Conservation (phyloP, 1,139 yeast genomes). For the Wickerhamiella pararugosa region DNA sequence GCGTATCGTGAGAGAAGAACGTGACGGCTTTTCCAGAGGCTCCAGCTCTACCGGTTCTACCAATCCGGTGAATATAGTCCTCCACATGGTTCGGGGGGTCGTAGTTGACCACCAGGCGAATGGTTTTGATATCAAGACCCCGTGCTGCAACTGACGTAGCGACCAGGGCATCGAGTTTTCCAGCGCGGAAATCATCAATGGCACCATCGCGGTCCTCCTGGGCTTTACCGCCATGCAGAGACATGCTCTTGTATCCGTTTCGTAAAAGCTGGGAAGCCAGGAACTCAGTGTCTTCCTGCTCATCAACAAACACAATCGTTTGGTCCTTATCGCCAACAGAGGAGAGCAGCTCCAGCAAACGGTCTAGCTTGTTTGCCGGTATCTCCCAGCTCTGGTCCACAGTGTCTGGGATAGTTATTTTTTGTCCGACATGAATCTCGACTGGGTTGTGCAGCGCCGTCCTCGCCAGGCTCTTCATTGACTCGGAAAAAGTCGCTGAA, state of each 20-base stretch:
- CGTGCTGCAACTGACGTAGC: conserved; percentile 95
- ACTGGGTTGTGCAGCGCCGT: conserved; percentile 47
- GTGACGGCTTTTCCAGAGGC: conserved; percentile 65
- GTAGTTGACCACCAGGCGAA: conserved; percentile 66
- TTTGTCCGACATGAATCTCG: conserved; percentile 68
- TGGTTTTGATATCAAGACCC: conserved; percentile 79
- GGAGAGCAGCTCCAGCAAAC: conserved; percentile 40
- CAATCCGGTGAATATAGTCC: conserved; percentile 92
- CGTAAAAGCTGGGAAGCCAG: conserved; percentile 42
- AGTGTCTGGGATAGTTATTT: conserved; percentile 71
- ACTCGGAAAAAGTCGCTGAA: conserved; percentile 82
- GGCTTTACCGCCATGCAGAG: conserved; percentile 89
- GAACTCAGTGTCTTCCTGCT: conserved; percentile 69
- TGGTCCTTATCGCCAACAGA: conserved; percentile 31
- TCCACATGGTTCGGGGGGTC: conserved; percentile 90
- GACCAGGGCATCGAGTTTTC: conserved; percentile 47
- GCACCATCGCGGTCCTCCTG: conserved; percentile 72
- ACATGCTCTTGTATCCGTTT: conserved; percentile 42
- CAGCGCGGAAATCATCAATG: conserved; percentile 53
- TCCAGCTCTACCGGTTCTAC: conserved; percentile 93
- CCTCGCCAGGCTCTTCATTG: conserved; percentile 61
- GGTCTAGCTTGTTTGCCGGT: conserved; percentile 38
- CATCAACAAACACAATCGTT: conserved; percentile 69
- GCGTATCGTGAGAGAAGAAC: conserved; percentile 40
- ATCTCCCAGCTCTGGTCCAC: conserved; percentile 60